Evolutionary conservation across 257 asterid genomes (phyloP).

Genomic region (Euphrasia confusa): DNA sequence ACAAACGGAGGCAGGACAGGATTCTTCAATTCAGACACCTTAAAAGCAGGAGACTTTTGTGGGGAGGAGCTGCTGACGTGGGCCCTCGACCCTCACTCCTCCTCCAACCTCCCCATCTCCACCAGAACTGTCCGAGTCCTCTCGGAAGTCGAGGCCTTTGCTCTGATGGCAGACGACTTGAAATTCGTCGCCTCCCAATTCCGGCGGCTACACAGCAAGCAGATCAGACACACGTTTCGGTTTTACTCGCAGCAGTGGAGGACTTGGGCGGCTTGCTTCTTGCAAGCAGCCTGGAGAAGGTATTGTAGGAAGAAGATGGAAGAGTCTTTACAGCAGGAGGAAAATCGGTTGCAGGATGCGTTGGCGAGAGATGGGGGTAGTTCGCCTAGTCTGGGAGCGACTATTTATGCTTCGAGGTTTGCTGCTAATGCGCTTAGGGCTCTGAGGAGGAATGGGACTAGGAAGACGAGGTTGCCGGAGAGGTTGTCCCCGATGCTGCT

Average conservation of each 20-base stretch:
- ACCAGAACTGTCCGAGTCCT: constrained; percentile 90
- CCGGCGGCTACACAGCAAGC: constrained; percentile 80
- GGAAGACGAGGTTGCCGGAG: constrained; percentile 62
- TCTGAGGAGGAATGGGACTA: constrained; percentile 51
- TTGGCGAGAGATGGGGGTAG: constrained; percentile 56
- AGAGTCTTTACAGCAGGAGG: constrained; percentile 76
- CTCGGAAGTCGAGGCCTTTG: constrained; percentile 96
- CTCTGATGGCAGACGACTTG: constrained; percentile 80
- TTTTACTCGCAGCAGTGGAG: constrained; percentile 96
- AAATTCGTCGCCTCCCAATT: constrained; percentile 91
- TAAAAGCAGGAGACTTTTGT: constrained; percentile 92
- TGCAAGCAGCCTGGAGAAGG: constrained; percentile 95
- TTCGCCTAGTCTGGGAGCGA: constrained; percentile 80
- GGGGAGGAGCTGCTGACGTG: constrained; percentile 99
- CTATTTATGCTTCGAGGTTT: constrained; percentile 85
- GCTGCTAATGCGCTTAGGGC: constrained; percentile 85
- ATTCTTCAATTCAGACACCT: constrained; percentile 68
- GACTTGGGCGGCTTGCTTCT: constrained; percentile 93
- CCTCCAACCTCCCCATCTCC: constrained; percentile 86
- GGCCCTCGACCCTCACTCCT: constrained; percentile 88
- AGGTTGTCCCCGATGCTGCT: constrained; percentile 70
- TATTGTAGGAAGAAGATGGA: constrained; percentile 71
- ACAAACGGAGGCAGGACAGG: constrained; percentile 96
- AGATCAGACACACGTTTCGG: constrained; percentile 88
- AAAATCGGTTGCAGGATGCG: constrained; percentile 67